These are phyloP conservation scores for Sporisorium sorghi DNA, from an alignment of 1,284 basidiomycete species.

Conservation along the genomic window DNA sequence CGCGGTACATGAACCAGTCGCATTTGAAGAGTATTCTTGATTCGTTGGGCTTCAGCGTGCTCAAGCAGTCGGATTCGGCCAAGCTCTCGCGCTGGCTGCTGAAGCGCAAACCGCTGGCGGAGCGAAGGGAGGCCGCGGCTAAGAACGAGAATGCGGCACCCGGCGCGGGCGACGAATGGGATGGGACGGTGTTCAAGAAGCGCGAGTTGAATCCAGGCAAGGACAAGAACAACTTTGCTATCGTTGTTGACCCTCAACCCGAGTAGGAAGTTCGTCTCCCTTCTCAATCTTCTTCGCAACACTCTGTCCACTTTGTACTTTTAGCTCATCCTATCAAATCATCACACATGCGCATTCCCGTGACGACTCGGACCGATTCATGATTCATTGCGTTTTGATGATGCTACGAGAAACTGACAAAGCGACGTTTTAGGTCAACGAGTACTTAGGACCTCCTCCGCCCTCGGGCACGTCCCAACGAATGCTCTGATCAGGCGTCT, in stretches of 20 bases:
- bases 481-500: constrained; percentile 67
- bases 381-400: constrained; percentile 3
- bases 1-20: constrained; percentile 69
- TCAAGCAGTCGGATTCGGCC: constrained; percentile 67
- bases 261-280: constrained; percentile 2
- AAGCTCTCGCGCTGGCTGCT: constrained; percentile 70
- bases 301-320: no score
- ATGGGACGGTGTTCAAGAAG: constrained; percentile 68
- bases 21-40: constrained; percentile 65
- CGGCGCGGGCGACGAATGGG: constrained; percentile 45
- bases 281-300: neutral
- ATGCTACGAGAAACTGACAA: neutral
- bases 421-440: constrained; percentile 44
- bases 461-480: constrained; percentile 66
- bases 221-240: constrained; percentile 70
- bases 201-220: constrained; percentile 65
- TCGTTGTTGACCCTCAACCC: constrained; percentile 47
- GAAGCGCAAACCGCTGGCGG: constrained; percentile 29
- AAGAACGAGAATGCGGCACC: constrained; percentile 10
- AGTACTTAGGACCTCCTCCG: constrained; percentile 68
- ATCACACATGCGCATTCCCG: neutral
- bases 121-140: constrained; percentile 16
- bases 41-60: constrained; percentile 67
- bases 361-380: neutral
- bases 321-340: constrained; percentile 3